Base-by-base conservation (phyloP, 768 basidiomycete genomes). In the Podaxis sp. region DNA sequence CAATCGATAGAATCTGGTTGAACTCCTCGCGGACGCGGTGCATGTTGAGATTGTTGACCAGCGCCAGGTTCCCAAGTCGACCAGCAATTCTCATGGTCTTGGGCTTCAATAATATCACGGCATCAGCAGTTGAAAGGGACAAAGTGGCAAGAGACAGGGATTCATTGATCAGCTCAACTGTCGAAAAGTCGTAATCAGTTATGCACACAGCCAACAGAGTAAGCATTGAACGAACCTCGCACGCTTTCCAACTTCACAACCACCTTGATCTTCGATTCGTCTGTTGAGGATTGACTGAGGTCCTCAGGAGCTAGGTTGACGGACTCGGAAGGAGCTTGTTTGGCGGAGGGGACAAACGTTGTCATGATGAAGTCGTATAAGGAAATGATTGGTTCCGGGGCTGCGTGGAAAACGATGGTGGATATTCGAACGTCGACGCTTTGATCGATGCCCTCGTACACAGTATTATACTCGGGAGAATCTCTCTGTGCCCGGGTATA, bases 291-390 rank as follows among this genome's bases (percentile, higher is more conserved):
- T 26, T 36, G 61, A 13, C n/a, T 38, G 15, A 11, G 19, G 17
- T 51, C 64, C 12, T 36, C 17, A 26, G 57, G 19, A 46, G n/a
- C 19, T 4, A 40, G 28, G 54, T 26, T 55, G 15, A 17, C 15
- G 15, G 60, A 28, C n/a, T 48, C 48, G 51, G 51, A 28, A 24
- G 60, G 39, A 38, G 46, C 3, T 24, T 40, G 58, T 19, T 46
- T 36, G 19, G 28, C 40, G 1, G 59, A 49, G 8, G 90, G 86
- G 9, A 94, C 92, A 74, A 99, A 99, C 0, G 97, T 98, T 2
- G 92, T 90, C 90, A 99, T 96, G 74, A 99, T 86, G 77, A 96
- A 98, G 76, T 99, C 95, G 75, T 98, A 99, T 22, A 98, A 75
- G 1, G 90, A 83, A 40, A 99, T 78, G 48, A 98, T 88, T 12